Evolutionary conservation across 352 stramenopile genomes (phyloP), one percentile per base, ranked within the genome.

Genomic region (Pythium chondricola): DNA sequence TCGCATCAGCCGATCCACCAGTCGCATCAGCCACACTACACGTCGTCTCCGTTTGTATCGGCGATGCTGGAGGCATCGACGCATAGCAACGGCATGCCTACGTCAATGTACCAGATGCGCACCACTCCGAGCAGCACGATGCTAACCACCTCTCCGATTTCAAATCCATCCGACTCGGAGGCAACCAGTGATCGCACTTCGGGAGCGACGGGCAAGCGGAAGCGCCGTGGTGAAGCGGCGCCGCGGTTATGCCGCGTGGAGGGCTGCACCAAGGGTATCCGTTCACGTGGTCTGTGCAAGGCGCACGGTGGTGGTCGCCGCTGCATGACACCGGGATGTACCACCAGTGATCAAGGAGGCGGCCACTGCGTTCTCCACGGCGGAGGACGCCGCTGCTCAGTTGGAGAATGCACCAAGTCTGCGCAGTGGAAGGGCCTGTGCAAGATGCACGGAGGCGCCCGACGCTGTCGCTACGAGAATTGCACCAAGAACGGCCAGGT

Each of bases 401-500:
- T 88, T 17, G 66, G 83, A 36, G 79, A 74, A 18, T 95, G 83
- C 67, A 78, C 72, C 38, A 89, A 91, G 52, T 91, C 83, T 10
- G 82, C 82, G 0, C 82, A 93, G 26, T 89, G 74, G 58, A 71
- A 77, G 16, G 82, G 82, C 6, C 57, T 86, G 42, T 95, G 83
- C 67, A 93, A 92, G 63, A 83, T 87, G 56, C 83, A 95, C 57
- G 83, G 83, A 25, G 83, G 83, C 3, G 80, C 79, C 2, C 73
- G 80, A n/a, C 73, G 77, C 8, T 95, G 83, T 39, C 69, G 74
- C 22, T 82, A 84, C 46, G 62, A 65, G 16, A 76, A 86, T 29
- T 95, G 83, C 63, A 79, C 74, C 43, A 90, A 90, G 63, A 92
- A 88, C 52, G 74, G 76, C 18, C 81, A 92, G 42, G 73, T 86